phyloP scores from a whole-genome alignment of 192 early-diverging fungal genomes.

The Nowakowskiella sp. region DNA sequence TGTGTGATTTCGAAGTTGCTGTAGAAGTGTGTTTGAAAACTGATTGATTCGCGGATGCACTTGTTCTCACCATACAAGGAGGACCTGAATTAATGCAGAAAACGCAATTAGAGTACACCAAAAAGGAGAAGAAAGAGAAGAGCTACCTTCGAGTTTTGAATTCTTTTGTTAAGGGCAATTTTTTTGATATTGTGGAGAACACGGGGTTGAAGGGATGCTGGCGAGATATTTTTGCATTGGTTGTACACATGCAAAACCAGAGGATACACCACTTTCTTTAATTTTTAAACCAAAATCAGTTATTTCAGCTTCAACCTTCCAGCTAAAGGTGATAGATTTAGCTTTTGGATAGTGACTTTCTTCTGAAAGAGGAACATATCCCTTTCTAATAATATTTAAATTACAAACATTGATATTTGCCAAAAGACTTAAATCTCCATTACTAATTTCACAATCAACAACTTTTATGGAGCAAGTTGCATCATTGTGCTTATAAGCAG shows the following conservation, averaged over 20 bases:
- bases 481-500: too few relatives aligned
- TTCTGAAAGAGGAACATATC: too few relatives aligned
- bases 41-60: conserved; percentile 75
- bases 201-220: conserved; percentile 81
- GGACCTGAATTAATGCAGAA: conserved; percentile 63
- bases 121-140: conserved; percentile 52
- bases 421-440: too few relatives aligned
- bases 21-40: conserved; percentile 78
- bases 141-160: conserved; percentile 81
- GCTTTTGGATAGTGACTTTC: too few relatives aligned
- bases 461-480: too few relatives aligned
- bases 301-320: too few relatives aligned
- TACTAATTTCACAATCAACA: too few relatives aligned
- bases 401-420: too few relatives aligned
- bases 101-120: conserved; percentile 81
- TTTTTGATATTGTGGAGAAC: conserved; percentile 70
- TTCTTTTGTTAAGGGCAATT: conserved; percentile 69
- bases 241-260: conserved; percentile 89
- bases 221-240: conserved; percentile 85
- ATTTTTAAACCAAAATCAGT: too few relatives aligned
- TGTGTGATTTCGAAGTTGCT: conserved; percentile 90
- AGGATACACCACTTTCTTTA: too few relatives aligned
- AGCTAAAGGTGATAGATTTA: too few relatives aligned
- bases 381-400: too few relatives aligned
- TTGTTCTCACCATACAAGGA: conserved; percentile 83